Conservation (phyloP, 1,139 yeast genomes). For the Suhomyces choctaworum region DNA sequence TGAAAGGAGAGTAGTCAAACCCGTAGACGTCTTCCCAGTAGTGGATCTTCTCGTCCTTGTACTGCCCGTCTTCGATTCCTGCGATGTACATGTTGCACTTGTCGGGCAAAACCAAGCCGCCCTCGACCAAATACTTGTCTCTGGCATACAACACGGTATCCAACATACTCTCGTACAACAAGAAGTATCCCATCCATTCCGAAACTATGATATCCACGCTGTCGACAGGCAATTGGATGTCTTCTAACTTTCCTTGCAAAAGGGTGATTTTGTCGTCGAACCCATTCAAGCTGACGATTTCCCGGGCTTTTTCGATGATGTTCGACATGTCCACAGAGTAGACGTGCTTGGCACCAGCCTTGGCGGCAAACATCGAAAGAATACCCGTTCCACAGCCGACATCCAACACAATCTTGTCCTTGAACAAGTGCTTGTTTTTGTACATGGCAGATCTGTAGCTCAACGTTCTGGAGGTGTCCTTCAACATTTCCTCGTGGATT, state of each 20-base stretch:
- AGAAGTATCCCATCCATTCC: slow-evolving; percentile 99
- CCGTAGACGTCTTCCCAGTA: slow-evolving; percentile 98
- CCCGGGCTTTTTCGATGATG: slow-evolving; percentile 90
- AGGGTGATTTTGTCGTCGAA: slow-evolving; percentile 84
- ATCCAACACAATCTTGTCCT: slow-evolving; percentile 93
- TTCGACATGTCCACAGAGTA: slow-evolving; percentile 97
- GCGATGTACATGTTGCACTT: slow-evolving; percentile 89
- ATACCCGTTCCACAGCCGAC: slow-evolving; percentile 99
- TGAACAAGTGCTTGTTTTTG: slow-evolving; percentile 85
- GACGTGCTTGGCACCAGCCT: slow-evolving; percentile 96
- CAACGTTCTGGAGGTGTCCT: slow-evolving; percentile 89
- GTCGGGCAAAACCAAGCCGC: slow-evolving; percentile 94
- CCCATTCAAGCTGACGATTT: slow-evolving; percentile 83
- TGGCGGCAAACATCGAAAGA: slow-evolving; percentile 96
- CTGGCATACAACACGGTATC: slow-evolving; percentile 95
- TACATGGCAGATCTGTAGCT: slow-evolving; percentile 91
- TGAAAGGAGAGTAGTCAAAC: slow-evolving; percentile 80
- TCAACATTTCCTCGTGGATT: slow-evolving; percentile 98
- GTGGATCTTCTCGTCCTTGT: slow-evolving; percentile 88
- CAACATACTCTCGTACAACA: slow-evolving; percentile 95
- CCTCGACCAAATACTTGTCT: slow-evolving; percentile 82
- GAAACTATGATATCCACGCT: slow-evolving; percentile 92
- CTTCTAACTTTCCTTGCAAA: slow-evolving; percentile 92
- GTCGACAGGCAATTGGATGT: slow-evolving; percentile 73
- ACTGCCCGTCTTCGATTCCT: slow-evolving; percentile 91